phyloP scores from a whole-genome alignment of 169 alveolate species.

The Eimeria praecox region DNA sequence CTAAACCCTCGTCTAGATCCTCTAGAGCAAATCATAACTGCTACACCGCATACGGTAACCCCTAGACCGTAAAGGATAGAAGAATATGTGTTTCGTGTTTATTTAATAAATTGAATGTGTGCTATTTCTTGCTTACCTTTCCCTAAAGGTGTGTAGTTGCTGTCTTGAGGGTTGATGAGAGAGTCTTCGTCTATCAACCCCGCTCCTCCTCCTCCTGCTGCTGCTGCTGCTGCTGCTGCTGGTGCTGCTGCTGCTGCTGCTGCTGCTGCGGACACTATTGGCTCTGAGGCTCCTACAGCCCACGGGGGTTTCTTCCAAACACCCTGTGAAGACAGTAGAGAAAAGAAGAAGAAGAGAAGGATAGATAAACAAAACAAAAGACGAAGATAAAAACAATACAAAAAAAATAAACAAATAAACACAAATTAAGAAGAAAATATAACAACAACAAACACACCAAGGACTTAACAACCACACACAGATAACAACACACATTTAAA shows the following conservation, averaged over 20 bases:
- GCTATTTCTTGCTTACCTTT: constrained; percentile 32
- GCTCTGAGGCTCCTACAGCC: constrained; percentile 56
- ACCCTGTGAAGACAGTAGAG: no score
- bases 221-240: background rate
- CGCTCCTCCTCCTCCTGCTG: constrained; percentile 1
- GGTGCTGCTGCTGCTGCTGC: background rate
- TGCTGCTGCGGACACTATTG: constrained; percentile 47
- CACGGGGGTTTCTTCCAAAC: constrained; percentile 45
- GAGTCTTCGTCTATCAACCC: constrained; percentile 75
- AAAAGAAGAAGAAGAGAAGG: no score
- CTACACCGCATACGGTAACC: no score
- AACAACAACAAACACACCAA: background rate
- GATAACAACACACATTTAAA: no score
- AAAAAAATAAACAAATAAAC: background rate
- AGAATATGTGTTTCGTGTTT: background rate
- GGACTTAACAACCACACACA: background rate
- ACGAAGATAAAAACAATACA: background rate
- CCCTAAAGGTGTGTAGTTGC: constrained; percentile 70
- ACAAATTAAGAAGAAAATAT: background rate
- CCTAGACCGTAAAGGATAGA: background rate
- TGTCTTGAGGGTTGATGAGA: constrained; percentile 42
- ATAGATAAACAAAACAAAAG: background rate
- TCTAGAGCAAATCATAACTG: no score
- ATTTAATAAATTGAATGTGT: background rate
- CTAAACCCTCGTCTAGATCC: no score